Base-by-base conservation (phyloP, 2,329 filamentous ascomycete species). In the Pseudogymnoascus sp. region DNA sequence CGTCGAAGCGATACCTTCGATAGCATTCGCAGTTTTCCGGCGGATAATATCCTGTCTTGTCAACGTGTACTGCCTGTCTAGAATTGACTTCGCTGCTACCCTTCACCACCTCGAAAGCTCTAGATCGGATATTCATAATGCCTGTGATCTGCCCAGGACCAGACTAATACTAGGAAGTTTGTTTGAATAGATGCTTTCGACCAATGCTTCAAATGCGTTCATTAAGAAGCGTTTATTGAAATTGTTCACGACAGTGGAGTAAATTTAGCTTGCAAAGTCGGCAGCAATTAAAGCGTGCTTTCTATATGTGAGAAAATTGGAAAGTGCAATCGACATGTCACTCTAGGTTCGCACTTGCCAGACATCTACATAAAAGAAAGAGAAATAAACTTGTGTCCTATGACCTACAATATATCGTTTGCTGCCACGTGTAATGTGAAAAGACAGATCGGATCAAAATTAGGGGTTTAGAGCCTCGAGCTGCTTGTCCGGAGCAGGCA, bases 1-100 rank as follows among this genome's bases (percentile, higher is more conserved):
- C 55, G n/a, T 57, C 30, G 18, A 35, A 57, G 30, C 34, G 55
- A 38, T 35, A 57, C 15, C 30, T 57, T 57, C 55, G 30, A 28
- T 57, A 57, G n/a, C 30, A 57, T 18, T 38, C 34, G 18, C 55
- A 57, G 7, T 23, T 57, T 23, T 52, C 45, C 15, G 45, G n/a
- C n/a, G 15, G 45, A 18, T 23, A 52, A 30, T 18, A 28, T 30
- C 23, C 45, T 28, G 45, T n/a, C 3, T 30, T 30, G 26, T 9
- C 45, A 12, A 30, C 15, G 26, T 28, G n/a, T 12, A 12, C 13
- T 18, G 55, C 55, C 30, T 19, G 30, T 5, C 8, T n/a, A n/a
- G n/a, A 9, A 38, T 5, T 21, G 55, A 37, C 21, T 57, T 38
- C 19, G 30, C 15, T 26, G 18, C n/a, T 15, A 9, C 45, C 45